These are phyloP conservation scores for Juglanconis juglandina DNA, from an alignment of 2,329 filamentous ascomycete genomes.

Conservation along the genomic window DNA sequence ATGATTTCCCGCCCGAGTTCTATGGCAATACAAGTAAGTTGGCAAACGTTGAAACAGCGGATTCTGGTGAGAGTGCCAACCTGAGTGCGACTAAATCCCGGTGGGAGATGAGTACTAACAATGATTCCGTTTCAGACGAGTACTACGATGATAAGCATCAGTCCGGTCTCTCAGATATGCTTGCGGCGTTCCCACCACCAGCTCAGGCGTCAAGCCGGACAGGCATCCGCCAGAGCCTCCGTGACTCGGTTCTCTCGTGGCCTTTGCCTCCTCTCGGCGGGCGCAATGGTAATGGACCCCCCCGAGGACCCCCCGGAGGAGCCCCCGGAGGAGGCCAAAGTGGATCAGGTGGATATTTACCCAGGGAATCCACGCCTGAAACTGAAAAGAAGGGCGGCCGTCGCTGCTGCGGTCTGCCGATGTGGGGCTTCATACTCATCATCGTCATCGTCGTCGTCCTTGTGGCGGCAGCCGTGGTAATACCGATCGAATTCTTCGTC, in stretches of 20 bases:
- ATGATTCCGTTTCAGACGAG: slow-evolving; percentile 25
- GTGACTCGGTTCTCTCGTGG: slow-evolving; percentile 50
- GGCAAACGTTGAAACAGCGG: slow-evolving; percentile 32
- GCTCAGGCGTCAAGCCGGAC: slow-evolving; percentile 44
- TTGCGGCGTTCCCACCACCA: slow-evolving; percentile 62
- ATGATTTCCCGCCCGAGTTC: slow-evolving; percentile 47
- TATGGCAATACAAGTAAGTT: slow-evolving; percentile 22
- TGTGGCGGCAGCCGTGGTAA: slow-evolving; percentile 74
- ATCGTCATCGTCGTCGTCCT: slow-evolving; percentile 65
- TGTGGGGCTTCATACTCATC: slow-evolving; percentile 71
- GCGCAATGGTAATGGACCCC: slow-evolving; percentile 17
- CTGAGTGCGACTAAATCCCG: background rate
- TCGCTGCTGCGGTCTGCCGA: slow-evolving; percentile 78
- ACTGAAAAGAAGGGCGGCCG: slow-evolving; percentile 44
- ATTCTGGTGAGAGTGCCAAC: slow-evolving; percentile 34
- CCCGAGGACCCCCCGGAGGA: slow-evolving; percentile 7
- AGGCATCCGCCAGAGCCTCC: slow-evolving; percentile 43
- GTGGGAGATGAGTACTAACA: slow-evolving; percentile 18
- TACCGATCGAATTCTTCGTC: slow-evolving; percentile 69
- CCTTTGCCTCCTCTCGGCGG: slow-evolving; percentile 38
- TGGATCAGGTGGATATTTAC: background rate
- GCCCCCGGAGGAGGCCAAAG: slow-evolving; percentile 13
- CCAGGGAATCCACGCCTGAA: slow-evolving; percentile 11
- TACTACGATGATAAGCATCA: slow-evolving; percentile 40
- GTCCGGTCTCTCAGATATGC: slow-evolving; percentile 60